Conservation (phyloP, 169 alveolate genomes). For the Perkinsus chesapeaki region DNA sequence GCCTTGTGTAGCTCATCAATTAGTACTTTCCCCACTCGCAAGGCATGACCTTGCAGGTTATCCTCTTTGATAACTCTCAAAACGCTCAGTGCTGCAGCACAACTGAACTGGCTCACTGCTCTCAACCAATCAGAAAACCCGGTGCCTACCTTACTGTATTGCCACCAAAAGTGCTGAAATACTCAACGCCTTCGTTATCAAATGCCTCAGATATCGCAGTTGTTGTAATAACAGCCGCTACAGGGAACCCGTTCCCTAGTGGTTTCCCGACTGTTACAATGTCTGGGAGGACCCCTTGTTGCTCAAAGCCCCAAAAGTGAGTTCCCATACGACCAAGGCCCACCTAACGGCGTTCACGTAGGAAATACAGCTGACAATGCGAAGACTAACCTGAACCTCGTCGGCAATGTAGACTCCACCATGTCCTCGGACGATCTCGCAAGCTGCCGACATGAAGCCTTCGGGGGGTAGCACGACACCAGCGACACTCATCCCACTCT, state of each 20-base stretch:
- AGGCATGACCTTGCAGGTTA: slow-evolving; percentile 16
- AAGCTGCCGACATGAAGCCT: slow-evolving; percentile 18
- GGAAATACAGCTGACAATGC: neutral
- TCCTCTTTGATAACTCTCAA: slow-evolving; percentile 16
- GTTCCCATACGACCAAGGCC: slow-evolving; percentile 43
- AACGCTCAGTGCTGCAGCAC: slow-evolving; percentile 21
- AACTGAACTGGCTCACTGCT: neutral
- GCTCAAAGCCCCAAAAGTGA: slow-evolving; percentile 37
- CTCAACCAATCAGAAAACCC: neutral
- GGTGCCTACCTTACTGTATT: slow-evolving; percentile 16
- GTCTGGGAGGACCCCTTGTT: slow-evolving; percentile 36
- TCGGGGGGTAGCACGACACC: slow-evolving; percentile 13
- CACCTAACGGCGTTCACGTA: neutral
- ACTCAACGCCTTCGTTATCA: slow-evolving; percentile 7
- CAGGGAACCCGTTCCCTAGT: slow-evolving; percentile 43
- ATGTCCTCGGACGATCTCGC: slow-evolving; percentile 17
- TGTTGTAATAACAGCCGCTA: slow-evolving; percentile 35
- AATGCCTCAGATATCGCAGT: slow-evolving; percentile 27
- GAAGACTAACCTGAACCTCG: slow-evolving; percentile 31
- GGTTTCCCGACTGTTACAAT: slow-evolving; percentile 34
- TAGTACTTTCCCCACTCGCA: slow-evolving; percentile 24
- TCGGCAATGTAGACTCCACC: slow-evolving; percentile 49
- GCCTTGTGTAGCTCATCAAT: neutral
- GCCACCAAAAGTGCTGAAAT: slow-evolving; percentile 39
- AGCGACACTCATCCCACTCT: slow-evolving; percentile 8